Evolutionary conservation across 2,329 filamentous ascomycete genomes (phyloP).

Genomic region (Ilyonectria destructans): DNA sequence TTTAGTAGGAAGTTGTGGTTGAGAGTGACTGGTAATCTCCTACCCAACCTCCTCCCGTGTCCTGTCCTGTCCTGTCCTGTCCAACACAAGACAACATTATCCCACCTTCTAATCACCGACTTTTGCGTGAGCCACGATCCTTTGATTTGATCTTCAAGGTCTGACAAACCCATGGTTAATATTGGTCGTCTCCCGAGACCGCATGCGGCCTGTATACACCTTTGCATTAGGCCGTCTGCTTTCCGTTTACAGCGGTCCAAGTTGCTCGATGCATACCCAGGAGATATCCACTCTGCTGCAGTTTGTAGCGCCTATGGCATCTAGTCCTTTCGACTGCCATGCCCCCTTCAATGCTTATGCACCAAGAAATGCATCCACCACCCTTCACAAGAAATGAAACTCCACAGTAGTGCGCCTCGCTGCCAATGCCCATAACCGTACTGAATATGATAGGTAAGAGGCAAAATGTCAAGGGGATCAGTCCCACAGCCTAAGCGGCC

Average conservation of each 20-base stretch:
- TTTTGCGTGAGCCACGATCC: constrained; percentile 6
- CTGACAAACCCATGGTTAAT: background rate
- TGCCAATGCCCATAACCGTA: constrained; percentile 52
- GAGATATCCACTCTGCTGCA: background rate
- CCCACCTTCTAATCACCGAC: constrained; percentile 10
- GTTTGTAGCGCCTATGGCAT: constrained; percentile 3
- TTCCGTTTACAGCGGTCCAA: background rate
- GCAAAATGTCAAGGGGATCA: constrained; percentile 42
- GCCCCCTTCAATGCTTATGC: constrained; percentile 41
- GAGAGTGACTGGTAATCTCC: constrained; percentile 3
- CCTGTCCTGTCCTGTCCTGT: constrained; percentile 2
- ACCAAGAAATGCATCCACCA: constrained; percentile 47
- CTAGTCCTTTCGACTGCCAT: constrained; percentile 17
- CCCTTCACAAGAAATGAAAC: constrained; percentile 47
- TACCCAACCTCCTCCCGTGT: background rate
- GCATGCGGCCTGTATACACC: background rate
- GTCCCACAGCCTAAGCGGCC: constrained; percentile 30
- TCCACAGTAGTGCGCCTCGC: constrained; percentile 54
- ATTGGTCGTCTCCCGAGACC: background rate
- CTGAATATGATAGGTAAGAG: constrained; percentile 45
- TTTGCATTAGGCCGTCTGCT: constrained; percentile 1
- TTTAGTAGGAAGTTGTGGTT: constrained; percentile 10
- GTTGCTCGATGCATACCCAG: background rate
- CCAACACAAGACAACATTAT: constrained; percentile 17
- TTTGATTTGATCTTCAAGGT: constrained; percentile 18